phyloP scores from a whole-genome alignment of 2,329 filamentous ascomycete species.

The Scopulariopsis brevicaulis region DNA sequence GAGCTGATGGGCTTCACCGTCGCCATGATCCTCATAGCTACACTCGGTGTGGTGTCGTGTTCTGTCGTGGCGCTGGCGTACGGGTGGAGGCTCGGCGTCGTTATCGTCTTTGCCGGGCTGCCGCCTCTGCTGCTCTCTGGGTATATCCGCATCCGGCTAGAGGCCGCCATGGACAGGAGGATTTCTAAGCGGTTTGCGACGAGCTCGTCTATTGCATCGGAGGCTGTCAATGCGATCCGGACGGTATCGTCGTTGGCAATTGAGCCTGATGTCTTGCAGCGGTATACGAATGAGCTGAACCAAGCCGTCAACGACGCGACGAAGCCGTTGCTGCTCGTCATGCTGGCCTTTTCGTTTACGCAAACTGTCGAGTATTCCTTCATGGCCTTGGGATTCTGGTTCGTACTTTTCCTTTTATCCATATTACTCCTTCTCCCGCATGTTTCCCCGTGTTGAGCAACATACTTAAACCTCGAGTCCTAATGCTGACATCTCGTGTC shows the following conservation, averaged over 20 bases:
- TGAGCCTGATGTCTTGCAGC: conserved; percentile 26
- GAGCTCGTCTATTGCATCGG: conserved; percentile 35
- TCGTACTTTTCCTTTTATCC: conserved; percentile 4
- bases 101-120: conserved; percentile 31
- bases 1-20: conserved; percentile 38
- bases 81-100: conserved; percentile 39
- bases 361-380: conserved; percentile 24
- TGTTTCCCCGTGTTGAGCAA: no score
- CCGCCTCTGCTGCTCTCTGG: conserved; percentile 32
- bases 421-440: no score
- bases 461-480: no score
- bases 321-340: conserved; percentile 20
- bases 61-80: conserved; percentile 30
- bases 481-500: neutral
- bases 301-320: conserved; percentile 18
- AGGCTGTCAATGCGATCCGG: conserved; percentile 34
- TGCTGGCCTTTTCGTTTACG: conserved; percentile 27
- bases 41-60: conserved; percentile 31
- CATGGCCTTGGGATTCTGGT: conserved; percentile 27
- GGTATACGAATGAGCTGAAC: conserved; percentile 17
- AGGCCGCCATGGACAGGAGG: conserved; percentile 31
- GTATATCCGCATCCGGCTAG: conserved; percentile 34
- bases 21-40: conserved; percentile 30
- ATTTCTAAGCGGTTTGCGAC: conserved; percentile 28
- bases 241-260: conserved; percentile 36